These are phyloP conservation scores for Fusarium piperis DNA, from an alignment of 2,329 filamentous ascomycete genomes.

Conservation along the genomic window DNA sequence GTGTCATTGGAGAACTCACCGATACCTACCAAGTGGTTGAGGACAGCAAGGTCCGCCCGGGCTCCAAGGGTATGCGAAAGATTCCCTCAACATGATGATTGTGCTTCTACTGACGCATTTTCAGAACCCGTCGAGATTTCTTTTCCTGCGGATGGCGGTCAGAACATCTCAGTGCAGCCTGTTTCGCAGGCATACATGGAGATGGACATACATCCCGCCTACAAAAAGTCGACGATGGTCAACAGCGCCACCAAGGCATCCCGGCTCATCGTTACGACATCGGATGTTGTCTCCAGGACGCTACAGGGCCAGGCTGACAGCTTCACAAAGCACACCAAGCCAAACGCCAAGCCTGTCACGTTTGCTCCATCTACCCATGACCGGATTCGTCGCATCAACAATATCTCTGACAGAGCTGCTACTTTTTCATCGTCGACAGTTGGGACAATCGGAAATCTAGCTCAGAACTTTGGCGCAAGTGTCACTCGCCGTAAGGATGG, in stretches of 20 bases:
- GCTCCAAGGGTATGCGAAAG: constrained; percentile 81
- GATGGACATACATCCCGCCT: constrained; percentile 87
- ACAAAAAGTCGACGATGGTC: constrained; percentile 86
- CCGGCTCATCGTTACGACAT: constrained; percentile 89
- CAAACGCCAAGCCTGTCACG: constrained; percentile 81
- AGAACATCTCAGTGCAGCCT: constrained; percentile 73
- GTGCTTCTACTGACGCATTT: background rate
- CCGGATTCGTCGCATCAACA: constrained; percentile 88
- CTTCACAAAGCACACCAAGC: constrained; percentile 84
- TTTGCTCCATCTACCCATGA: constrained; percentile 88
- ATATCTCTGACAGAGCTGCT: constrained; percentile 82
- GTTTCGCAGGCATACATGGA: constrained; percentile 77
- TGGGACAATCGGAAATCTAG: constrained; percentile 81
- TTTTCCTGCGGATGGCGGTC: constrained; percentile 72
- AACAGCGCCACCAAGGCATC: constrained; percentile 89
- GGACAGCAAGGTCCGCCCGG: constrained; percentile 77
- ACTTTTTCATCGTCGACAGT: constrained; percentile 86
- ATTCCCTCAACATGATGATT: background rate
- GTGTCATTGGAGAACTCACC: constrained; percentile 89
- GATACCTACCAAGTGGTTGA: constrained; percentile 85
- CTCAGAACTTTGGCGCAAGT: constrained; percentile 88
- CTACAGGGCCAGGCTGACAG: constrained; percentile 80
- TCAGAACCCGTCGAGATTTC: constrained; percentile 81
- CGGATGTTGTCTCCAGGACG: constrained; percentile 79
- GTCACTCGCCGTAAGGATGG: constrained; percentile 66